These are phyloP conservation scores for Diaporthe vexans DNA, from an alignment of 2,329 filamentous ascomycete genomes.

Conservation along the genomic window DNA sequence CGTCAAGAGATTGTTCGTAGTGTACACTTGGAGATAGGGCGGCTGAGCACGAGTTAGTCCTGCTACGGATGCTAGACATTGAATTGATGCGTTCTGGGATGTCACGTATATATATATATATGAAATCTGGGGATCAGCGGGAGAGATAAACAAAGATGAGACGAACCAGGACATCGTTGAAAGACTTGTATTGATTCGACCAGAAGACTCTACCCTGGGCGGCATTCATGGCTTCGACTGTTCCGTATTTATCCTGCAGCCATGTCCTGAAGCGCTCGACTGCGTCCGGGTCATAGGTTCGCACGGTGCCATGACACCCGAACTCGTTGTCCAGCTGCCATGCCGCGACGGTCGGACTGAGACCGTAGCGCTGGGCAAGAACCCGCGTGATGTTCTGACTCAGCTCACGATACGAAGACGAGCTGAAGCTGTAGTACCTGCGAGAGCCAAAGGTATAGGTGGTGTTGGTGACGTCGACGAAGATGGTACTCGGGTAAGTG, in stretches of 20 bases:
- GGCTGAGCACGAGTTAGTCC: conserved; percentile 24
- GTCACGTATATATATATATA: no score
- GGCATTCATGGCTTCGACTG: conserved; percentile 44
- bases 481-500: conserved; percentile 43
- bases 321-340: conserved; percentile 48
- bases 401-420: conserved; percentile 44
- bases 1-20: conserved; percentile 44
- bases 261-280: conserved; percentile 44
- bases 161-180: conserved; percentile 40
- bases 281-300: conserved; percentile 44
- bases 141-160: no score
- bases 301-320: conserved; percentile 44
- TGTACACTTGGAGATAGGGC: conserved; percentile 45
- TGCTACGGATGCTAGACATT: no score
- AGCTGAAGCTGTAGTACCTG: conserved; percentile 46
- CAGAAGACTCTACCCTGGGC: conserved; percentile 46
- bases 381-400: conserved; percentile 45
- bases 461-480: conserved; percentile 46
- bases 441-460: conserved; percentile 45
- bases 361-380: conserved; percentile 45
- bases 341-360: conserved; percentile 40
- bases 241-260: conserved; percentile 45
- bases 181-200: conserved; percentile 45
- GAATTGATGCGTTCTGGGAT: no score
- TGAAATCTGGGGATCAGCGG: no score